phyloP scores from a whole-genome alignment of 2,329 filamentous ascomycete genomes.

The Fusarium sp. region DNA sequence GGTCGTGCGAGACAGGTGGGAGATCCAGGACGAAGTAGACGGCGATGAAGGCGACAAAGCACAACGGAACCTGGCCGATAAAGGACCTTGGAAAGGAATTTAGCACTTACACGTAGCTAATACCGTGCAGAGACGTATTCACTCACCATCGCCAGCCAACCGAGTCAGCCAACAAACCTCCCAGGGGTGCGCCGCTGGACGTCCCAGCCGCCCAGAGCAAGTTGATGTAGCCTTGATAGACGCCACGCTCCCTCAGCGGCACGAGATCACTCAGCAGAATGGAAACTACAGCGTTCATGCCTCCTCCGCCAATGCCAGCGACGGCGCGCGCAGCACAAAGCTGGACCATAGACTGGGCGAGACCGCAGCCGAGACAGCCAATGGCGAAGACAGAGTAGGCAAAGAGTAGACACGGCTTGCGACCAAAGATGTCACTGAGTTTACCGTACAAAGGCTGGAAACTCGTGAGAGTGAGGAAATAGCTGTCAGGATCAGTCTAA shows the following conservation, averaged over 20 bases:
- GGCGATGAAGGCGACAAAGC: slow-evolving; percentile 74
- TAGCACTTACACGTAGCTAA: not conserved
- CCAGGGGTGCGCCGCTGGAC: slow-evolving; percentile 78
- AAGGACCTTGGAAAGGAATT: slow-evolving; percentile 71
- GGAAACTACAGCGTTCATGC: slow-evolving; percentile 79
- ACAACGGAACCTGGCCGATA: slow-evolving; percentile 78
- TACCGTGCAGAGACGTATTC: not conserved
- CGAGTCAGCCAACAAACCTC: slow-evolving; percentile 79
- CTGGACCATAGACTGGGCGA: slow-evolving; percentile 75
- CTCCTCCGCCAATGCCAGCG: slow-evolving; percentile 75
- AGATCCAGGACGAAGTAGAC: slow-evolving; percentile 76
- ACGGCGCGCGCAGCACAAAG: slow-evolving; percentile 74
- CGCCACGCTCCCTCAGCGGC: slow-evolving; percentile 76
- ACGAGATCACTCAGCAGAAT: slow-evolving; percentile 80
- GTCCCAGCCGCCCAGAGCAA: slow-evolving; percentile 80
- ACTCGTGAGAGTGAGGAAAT: slow-evolving; percentile 82
- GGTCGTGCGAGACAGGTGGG: slow-evolving; percentile 71
- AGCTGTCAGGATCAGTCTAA: slow-evolving; percentile 57
- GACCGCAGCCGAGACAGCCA: slow-evolving; percentile 75
- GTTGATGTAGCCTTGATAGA: slow-evolving; percentile 83
- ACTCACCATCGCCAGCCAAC: slow-evolving; percentile 82
- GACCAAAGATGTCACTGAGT: slow-evolving; percentile 79
- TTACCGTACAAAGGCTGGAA: slow-evolving; percentile 84
- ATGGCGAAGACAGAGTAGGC: slow-evolving; percentile 76
- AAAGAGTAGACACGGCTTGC: slow-evolving; percentile 76